Evolutionary conservation across 179 eudicot genomes (phyloP).

Genomic region (Silene vulgaris): DNA sequence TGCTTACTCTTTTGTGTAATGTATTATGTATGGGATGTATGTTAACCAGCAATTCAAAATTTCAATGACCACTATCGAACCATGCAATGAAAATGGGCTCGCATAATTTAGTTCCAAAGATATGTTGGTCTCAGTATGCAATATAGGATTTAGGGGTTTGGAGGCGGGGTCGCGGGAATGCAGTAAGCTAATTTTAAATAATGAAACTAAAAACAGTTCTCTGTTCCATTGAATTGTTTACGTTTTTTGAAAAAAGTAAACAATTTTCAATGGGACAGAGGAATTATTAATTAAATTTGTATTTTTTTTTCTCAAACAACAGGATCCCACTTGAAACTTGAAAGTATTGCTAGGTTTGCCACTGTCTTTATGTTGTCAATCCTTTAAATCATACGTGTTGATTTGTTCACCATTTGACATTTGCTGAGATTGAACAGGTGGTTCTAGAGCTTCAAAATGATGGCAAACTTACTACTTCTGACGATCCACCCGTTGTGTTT

Average conservation of each 20-base stretch:
- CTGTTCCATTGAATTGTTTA: no score
- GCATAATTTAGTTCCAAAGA: background rate
- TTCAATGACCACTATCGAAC: background rate
- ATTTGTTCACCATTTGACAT: background rate
- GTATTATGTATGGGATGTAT: background rate
- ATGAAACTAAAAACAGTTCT: no score
- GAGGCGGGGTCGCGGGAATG: background rate
- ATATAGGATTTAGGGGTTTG: background rate
- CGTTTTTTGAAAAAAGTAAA: no score
- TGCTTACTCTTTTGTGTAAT: background rate
- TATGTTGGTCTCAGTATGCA: background rate
- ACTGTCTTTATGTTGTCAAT: background rate
- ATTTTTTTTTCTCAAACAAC: background rate
- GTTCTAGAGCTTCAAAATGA: slow-evolving; percentile 73
- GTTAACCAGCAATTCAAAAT: background rate
- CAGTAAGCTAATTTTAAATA: background rate
- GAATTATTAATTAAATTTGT: no score
- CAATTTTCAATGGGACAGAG: no score
- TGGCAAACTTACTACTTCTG: slow-evolving; percentile 71
- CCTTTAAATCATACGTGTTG: background rate
- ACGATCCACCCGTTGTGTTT: slow-evolving; percentile 83
- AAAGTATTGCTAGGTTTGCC: background rate
- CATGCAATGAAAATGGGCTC: background rate
- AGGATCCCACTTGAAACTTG: background rate
- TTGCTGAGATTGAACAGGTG: slow-evolving; percentile 42